Conservation (phyloP, 768 basidiomycete genomes). For the Trichaptum fuscoviolaceum region DNA sequence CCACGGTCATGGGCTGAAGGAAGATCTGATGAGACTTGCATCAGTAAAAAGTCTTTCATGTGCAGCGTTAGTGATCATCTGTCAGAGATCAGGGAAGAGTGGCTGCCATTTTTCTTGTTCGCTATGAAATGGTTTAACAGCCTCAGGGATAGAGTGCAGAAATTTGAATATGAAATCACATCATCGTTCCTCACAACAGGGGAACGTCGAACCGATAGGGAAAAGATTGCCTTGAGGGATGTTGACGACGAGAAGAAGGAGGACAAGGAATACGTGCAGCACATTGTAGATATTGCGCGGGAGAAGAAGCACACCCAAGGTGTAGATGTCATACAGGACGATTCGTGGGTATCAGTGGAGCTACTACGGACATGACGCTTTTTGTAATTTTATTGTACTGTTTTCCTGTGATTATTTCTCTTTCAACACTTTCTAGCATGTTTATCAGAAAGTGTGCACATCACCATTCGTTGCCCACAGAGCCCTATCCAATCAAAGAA, state of each 20-base stretch:
- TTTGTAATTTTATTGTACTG: no score
- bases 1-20: no score
- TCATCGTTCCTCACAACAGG: no score
- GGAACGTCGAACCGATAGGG: background rate
- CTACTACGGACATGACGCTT: no score
- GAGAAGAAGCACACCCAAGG: background rate
- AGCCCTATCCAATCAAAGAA: no score
- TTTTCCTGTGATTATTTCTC: no score
- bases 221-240: background rate
- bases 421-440: no score
- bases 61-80: background rate
- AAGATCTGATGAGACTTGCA: background rate
- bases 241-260: background rate
- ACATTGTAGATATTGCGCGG: background rate
- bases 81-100: background rate
- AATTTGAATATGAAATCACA: no score
- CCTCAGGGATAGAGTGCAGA: no score
- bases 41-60: background rate
- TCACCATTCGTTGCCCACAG: no score
- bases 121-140: background rate
- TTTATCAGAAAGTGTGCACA: no score
- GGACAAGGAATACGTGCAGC: background rate
- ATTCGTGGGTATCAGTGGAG: background rate
- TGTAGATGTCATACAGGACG: background rate
- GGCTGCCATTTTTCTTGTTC: background rate